Base-by-base conservation (phyloP, 1,284 basidiomycete genomes). In the Bondarzewia mesenterica region DNA sequence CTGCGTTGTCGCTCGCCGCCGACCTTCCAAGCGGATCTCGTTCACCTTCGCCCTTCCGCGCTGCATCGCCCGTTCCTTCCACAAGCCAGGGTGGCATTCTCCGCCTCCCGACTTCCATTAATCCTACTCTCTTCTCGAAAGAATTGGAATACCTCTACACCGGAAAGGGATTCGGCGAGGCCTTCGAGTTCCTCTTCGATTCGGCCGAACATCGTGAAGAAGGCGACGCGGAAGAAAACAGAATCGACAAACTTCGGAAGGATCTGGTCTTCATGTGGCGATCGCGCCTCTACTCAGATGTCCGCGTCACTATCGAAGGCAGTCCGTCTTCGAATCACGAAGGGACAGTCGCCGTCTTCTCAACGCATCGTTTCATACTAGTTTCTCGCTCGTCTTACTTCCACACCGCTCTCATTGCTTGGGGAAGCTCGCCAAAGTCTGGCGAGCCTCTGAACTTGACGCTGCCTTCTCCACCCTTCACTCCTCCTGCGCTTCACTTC, bases 221-320 rank as follows among this genome's bases (percentile, higher is more conserved):
- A 44, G 71, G 65, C 36, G 75, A 83, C 46, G 73, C 74, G 0
- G 85, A 89, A 53, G 79, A 85, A 51, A 70, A 78, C 50, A 72
- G 89, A n/a, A 68, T 90, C 46, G 90, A 94, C 68, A 93, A 93
- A 65, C 79, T 95, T 3, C 75, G 83, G 48, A 87, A 93, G 64
- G 93, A 96, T 63, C 73, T 96, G 27, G 89, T 94, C 23, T 96
- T 88, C 72, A 94, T 94, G 91, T 96, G 93, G 93, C 72, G 93
- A 23, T 90, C 87, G 15, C 82, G 92, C 48, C 79, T 97, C 12
- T 97, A 93, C 65, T 89, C 89, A 2, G 93, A 97, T 64, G 80
- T 93, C 15, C 79, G 83, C 46, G 85, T 97, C 51, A 75, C 85
- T 1, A 78, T 93, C 49, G 77, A 77, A 0, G 82, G 82, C 36